Conservation (phyloP, 2,329 filamentous ascomycete genomes). For the Geosmithia flava region DNA sequence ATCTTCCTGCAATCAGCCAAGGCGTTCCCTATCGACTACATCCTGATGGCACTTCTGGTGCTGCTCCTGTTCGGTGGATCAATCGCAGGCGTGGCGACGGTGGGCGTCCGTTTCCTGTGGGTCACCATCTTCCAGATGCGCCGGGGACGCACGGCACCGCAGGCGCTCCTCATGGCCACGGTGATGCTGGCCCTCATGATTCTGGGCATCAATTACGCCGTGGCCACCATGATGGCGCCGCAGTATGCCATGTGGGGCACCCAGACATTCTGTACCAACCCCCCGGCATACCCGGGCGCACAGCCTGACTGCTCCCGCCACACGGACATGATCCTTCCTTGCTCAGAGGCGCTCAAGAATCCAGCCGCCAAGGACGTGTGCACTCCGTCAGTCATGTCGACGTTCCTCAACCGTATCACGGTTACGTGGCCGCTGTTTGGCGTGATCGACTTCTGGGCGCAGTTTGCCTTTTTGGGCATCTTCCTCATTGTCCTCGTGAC, state of each 20-base stretch:
- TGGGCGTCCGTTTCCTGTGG: conserved; percentile 96
- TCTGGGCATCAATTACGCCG: conserved; percentile 81
- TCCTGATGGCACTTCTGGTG: conserved; percentile 74
- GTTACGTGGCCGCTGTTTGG: conserved; percentile 96
- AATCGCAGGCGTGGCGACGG: conserved; percentile 70
- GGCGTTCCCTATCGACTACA: conserved; percentile 84
- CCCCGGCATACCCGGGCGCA: conserved; percentile 46
- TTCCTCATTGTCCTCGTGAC: conserved; percentile 75
- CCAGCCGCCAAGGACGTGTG: conserved; percentile 68
- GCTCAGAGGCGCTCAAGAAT: conserved; percentile 64
- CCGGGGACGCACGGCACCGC: conserved; percentile 78
- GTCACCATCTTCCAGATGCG: conserved; percentile 84
- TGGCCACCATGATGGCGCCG: conserved; percentile 88
- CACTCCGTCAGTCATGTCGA: conserved; percentile 83
- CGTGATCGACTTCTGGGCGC: conserved; percentile 86
- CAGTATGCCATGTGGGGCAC: conserved; percentile 92
- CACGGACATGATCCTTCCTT: conserved; percentile 62
- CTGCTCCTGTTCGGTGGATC: conserved; percentile 83
- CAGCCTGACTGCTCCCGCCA: conserved; percentile 66
- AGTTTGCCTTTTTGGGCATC: conserved; percentile 78
- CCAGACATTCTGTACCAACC: conserved; percentile 81
- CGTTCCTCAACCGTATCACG: conserved; percentile 83
- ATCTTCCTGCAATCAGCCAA: conserved; percentile 63
- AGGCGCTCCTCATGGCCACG: conserved; percentile 82
- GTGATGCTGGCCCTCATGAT: conserved; percentile 84